Percentiles rank a stretch among this genome's conserved stretches.
Conservation (phyloP, 768 basidiomycete genomes). For the Mycena sanguinolenta region DNA sequence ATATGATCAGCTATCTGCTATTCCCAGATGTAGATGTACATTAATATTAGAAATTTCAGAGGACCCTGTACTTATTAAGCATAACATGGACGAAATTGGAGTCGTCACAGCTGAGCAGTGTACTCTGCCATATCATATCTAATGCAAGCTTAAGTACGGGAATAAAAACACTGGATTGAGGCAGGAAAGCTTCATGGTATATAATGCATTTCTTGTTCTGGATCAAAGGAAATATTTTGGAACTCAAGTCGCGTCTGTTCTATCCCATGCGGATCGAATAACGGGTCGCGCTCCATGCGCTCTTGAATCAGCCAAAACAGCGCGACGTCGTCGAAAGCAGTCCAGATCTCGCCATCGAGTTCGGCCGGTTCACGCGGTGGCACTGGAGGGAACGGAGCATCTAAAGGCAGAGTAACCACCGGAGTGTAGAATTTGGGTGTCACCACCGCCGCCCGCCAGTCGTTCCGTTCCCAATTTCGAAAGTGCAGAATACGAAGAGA, state of each 20-base stretch:
- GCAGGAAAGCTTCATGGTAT: no score
- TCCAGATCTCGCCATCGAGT: neutral
- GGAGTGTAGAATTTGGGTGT: conserved; percentile 13
- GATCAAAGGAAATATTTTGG: neutral
- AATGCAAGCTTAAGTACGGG: no score
- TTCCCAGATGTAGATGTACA: conserved; percentile 29
- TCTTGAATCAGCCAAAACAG: neutral
- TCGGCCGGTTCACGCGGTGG: conserved; percentile 16
- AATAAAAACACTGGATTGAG: no score
- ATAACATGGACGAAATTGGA: neutral
- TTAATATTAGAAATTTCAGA: neutral
- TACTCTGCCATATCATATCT: no score
- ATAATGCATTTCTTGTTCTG: conserved; percentile 14
- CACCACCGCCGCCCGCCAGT: conserved; percentile 13
- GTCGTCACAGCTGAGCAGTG: neutral
- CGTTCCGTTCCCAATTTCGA: neutral
- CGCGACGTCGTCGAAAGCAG: neutral
- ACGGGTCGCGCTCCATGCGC: neutral
- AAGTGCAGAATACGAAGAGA: conserved; percentile 30
- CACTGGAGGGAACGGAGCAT: conserved; percentile 14
- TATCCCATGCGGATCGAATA: conserved; percentile 19
- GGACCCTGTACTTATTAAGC: neutral
- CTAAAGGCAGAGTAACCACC: neutral
- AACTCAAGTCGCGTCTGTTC: conserved; percentile 17
- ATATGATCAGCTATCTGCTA: conserved; percentile 68